Evolutionary conservation across 2,329 filamentous ascomycete species (phyloP).

Genomic region (Penicillium vulpinum): DNA sequence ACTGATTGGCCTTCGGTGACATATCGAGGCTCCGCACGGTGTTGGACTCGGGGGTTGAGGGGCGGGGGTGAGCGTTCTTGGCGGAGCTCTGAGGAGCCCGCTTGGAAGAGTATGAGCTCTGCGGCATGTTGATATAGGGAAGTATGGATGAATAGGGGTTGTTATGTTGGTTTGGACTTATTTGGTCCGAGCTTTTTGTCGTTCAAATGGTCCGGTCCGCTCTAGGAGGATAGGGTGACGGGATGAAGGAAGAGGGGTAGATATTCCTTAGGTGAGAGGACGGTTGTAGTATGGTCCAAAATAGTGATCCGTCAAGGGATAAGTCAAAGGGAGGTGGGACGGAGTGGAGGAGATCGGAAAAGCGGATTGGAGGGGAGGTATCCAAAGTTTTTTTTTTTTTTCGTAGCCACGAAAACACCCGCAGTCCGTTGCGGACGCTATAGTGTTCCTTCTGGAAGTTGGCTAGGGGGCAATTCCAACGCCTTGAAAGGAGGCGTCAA

Average conservation of each 20-base stretch:
- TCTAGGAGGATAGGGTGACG: neutral
- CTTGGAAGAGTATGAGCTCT: conserved; percentile 30
- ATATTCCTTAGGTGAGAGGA: neutral
- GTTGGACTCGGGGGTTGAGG: conserved; percentile 26
- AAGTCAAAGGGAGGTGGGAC: conserved; percentile 14
- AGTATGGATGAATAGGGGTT: neutral
- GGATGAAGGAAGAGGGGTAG: neutral
- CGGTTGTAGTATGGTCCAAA: conserved; percentile 1
- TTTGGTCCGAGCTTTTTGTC: conserved; percentile 3
- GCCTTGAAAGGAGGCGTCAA: conserved; percentile 42
- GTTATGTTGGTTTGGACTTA: neutral
- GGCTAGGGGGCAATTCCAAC: conserved; percentile 64
- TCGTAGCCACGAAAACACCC: conserved; percentile 37
- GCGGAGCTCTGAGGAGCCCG: conserved; percentile 27
- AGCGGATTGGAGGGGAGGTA: conserved; percentile 18
- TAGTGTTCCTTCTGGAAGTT: conserved; percentile 42
- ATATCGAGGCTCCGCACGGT: conserved; percentile 24
- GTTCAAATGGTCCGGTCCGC: neutral
- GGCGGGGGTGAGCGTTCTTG: conserved; percentile 26
- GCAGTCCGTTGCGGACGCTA: conserved; percentile 36
- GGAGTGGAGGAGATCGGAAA: conserved; percentile 15
- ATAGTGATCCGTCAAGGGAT: neutral
- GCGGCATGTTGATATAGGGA: conserved; percentile 21
- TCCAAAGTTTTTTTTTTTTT: conserved; percentile 15
- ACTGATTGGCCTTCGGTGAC: conserved; percentile 24